These are phyloP conservation scores for Corymbia citriodora DNA, from an alignment of 441 rosid species.

Conservation along the genomic window DNA sequence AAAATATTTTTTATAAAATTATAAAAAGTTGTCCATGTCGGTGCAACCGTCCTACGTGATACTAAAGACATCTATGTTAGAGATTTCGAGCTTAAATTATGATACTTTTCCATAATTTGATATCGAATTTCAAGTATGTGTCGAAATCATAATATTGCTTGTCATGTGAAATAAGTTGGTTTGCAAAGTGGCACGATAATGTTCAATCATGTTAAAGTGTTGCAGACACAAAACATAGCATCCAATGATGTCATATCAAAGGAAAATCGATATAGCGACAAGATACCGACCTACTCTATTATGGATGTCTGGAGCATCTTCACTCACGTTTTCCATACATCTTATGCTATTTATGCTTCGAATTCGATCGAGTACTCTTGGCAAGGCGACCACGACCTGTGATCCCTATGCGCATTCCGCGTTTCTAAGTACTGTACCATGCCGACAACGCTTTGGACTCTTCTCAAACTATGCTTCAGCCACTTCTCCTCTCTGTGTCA, in stretches of 20 bases:
- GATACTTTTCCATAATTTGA: no score
- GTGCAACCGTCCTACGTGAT: fast-evolving
- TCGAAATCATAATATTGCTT: not conserved
- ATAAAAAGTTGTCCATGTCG: fast-evolving
- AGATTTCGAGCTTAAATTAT: no score
- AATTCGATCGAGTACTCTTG: no score
- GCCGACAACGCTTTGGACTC: not conserved
- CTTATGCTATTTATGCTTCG: no score
- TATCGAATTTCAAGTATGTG: not conserved
- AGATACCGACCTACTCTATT: not conserved
- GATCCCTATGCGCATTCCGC: not conserved
- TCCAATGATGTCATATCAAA: not conserved
- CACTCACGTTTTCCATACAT: not conserved
- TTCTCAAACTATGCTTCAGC: not conserved
- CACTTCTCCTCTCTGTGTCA: no score
- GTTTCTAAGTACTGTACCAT: fast-evolving
- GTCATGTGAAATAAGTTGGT: not conserved
- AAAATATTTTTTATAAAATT: no score
- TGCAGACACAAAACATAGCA: not conserved
- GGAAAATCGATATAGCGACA: not conserved
- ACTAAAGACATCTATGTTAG: fast-evolving
- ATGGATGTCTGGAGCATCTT: not conserved
- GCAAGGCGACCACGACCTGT: not conserved
- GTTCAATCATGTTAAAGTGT: not conserved
- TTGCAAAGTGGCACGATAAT: not conserved